Percentiles rank a stretch among this genome's conserved stretches.
Evolutionary conservation across 176 grass and related monocot genomes (phyloP).

Genomic region (Ensete ventricosum): DNA sequence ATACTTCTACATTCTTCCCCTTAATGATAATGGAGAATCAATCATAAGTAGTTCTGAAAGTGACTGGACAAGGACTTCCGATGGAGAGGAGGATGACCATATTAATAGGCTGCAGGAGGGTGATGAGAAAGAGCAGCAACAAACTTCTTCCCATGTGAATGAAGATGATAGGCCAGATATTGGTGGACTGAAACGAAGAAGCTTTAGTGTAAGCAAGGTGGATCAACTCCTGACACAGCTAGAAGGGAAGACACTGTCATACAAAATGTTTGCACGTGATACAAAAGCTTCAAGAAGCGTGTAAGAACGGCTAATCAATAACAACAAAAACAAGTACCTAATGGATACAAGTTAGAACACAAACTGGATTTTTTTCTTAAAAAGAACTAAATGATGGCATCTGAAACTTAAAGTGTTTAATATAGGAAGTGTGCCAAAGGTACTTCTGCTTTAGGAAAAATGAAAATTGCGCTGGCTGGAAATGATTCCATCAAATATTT

Average conservation of each 20-base stretch:
- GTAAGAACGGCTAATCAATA: conserved; percentile 33
- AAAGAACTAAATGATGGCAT: not conserved
- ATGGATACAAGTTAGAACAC: not conserved
- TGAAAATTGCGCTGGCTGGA: not conserved
- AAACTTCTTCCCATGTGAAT: conserved; percentile 15
- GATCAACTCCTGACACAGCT: conserved; percentile 59
- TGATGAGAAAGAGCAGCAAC: conserved; percentile 20
- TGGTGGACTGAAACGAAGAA: conserved; percentile 28
- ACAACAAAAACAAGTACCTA: not conserved
- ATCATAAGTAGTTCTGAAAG: conserved; percentile 3
- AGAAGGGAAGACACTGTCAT: conserved; percentile 67
- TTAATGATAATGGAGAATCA: conserved; percentile 38
- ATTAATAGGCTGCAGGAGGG: not conserved
- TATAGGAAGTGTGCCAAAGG: not conserved
- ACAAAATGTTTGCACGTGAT: conserved; percentile 89
- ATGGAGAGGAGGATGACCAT: not conserved
- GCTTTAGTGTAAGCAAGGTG: conserved; percentile 66
- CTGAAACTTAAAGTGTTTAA: not conserved
- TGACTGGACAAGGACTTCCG: conserved; percentile 2
- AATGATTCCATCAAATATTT: not conserved
- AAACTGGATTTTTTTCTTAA: not conserved
- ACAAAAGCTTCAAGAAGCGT: conserved; percentile 74
- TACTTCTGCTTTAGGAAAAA: not conserved
- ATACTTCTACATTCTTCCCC: conserved; percentile 89
- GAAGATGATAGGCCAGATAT: conserved; percentile 6